Evolutionary conservation across 2,329 filamentous ascomycete species (phyloP), one percentile per base, ranked within the genome.

Genomic region (Elsinoe ampelina): DNA sequence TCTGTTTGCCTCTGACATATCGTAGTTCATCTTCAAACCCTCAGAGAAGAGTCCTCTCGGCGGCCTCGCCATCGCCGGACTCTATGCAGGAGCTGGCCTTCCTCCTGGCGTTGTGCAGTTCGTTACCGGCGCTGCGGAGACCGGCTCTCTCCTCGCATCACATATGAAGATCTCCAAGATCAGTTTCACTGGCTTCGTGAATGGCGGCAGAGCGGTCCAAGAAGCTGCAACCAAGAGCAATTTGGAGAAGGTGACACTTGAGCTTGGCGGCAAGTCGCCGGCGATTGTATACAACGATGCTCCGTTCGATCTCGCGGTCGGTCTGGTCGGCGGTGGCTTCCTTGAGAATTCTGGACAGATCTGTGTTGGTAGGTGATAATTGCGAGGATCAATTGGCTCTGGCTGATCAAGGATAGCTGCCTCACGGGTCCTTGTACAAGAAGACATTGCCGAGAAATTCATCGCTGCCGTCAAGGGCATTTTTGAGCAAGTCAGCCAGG

Each of bases 31-130:
- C 1, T 55, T 81, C 35, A 82, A 82, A 61, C 71, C 78, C 0
- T 77, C 78, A 0, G 79, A 81, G 59, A 78, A 80, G 62, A 80
- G 78, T 3, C 79, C 79, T 0, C 68, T 81, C 2, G 78, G 74
- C 11, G 73, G 77, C 2, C 63, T 81, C 1, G 80, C 82, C 62
- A 71, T 89, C 0, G 86, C 79, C 1, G 80, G 75, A 2, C 73
- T 90, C n/a, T 76, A 89, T 59, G 80, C 81, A 59, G 77, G 88
- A 64, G 85, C 84, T 10, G 86, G 86, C 0, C 89, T 90, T 64
- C 87, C 87, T 2, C 80, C 86, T 0, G 87, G 87, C 35, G 86
- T 90, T 6, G 70, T 90, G 61, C 90, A 91, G 68, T 78, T 91
- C 55, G 68, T 88, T 75, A 81, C 58, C 50, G 58, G 58, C 12